Percentiles rank a stretch among this genome's conserved stretches.
phyloP scores from a whole-genome alignment of 352 stramenopile species.

The Peronospora destructor region DNA sequence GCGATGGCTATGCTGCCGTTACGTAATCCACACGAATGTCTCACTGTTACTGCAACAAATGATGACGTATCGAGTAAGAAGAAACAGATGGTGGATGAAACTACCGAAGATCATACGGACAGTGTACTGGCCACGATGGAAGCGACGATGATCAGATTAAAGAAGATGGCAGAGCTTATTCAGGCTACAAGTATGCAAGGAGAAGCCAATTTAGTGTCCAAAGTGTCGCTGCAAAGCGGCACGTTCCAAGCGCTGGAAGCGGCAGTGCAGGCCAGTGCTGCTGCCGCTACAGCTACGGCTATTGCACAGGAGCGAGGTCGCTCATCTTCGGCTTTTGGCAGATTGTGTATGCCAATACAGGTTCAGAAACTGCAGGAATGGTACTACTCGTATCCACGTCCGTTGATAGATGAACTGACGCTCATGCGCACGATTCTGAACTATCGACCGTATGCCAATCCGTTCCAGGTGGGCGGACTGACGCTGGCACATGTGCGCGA shows the following conservation, averaged over 20 bases:
- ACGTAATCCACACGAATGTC: slow-evolving; percentile 12
- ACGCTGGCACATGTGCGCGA: slow-evolving; percentile 69
- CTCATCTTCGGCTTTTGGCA: slow-evolving; percentile 41
- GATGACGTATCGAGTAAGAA: background rate
- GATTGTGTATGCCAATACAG: slow-evolving; percentile 56
- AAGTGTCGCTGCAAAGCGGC: slow-evolving; percentile 54
- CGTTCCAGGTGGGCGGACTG: slow-evolving; percentile 49
- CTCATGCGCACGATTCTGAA: slow-evolving; percentile 81
- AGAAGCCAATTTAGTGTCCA: slow-evolving; percentile 70
- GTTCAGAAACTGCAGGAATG: slow-evolving; percentile 78
- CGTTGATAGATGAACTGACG: slow-evolving; percentile 70
- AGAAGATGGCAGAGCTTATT: slow-evolving; percentile 72
- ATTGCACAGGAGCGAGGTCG: slow-evolving; percentile 68
- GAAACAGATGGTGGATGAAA: slow-evolving; percentile 40
- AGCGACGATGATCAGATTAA: slow-evolving; percentile 55
- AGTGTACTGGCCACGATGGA: slow-evolving; percentile 71
- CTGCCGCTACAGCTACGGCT: slow-evolving; percentile 51
- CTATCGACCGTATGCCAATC: slow-evolving; percentile 70
- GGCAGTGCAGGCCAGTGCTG: slow-evolving; percentile 56
- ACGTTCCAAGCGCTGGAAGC: slow-evolving; percentile 52
- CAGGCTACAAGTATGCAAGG: slow-evolving; percentile 82
- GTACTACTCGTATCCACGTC: slow-evolving; percentile 77
- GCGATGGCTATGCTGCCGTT: slow-evolving; percentile 61
- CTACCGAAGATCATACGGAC: slow-evolving; percentile 73
- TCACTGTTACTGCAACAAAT: slow-evolving; percentile 9